phyloP scores from a whole-genome alignment of 345 rosid species.

The Ceriops zippeliana region DNA sequence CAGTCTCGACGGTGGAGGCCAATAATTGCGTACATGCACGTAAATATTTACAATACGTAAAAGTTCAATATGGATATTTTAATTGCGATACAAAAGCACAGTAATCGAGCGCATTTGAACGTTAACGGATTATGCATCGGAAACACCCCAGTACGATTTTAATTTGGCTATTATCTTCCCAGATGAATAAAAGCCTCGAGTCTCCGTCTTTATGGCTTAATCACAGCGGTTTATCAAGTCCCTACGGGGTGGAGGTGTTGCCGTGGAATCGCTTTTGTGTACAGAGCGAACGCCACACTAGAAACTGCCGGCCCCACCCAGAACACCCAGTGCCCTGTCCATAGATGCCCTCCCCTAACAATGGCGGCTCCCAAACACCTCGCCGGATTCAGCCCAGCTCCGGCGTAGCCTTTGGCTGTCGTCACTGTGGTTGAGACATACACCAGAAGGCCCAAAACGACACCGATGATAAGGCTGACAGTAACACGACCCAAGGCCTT shows the following conservation, averaged over 20 bases:
- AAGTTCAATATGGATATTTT: too few species aligned
- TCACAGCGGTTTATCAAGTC: too few species aligned
- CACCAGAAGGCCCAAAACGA: constrained; percentile 34
- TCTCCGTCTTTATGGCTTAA: too few species aligned
- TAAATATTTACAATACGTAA: too few species aligned
- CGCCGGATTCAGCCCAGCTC: constrained; percentile 52
- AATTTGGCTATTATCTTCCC: too few species aligned
- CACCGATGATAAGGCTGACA: constrained; percentile 32
- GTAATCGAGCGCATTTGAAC: too few species aligned
- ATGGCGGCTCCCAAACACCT: constrained; percentile 45
- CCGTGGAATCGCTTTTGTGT: constrained; percentile 22
- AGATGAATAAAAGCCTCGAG: too few species aligned
- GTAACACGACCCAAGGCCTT: constrained; percentile 32
- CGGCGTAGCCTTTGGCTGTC: constrained; percentile 35
- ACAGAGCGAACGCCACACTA: constrained; percentile 14
- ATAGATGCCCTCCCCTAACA: constrained; percentile 26
- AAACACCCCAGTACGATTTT: too few species aligned
- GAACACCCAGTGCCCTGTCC: constrained; percentile 29
- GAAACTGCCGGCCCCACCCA: constrained; percentile 25
- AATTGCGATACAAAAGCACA: too few species aligned
- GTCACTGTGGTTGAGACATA: constrained; percentile 44
- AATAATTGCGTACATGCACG: too few species aligned
- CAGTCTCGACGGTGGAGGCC: too few species aligned
- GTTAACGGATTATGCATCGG: too few species aligned
- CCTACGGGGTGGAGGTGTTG: constrained; percentile 3